Evolutionary conservation across 2,329 filamentous ascomycete species (phyloP).

Genomic region (Neopestalotiopsis sp.): DNA sequence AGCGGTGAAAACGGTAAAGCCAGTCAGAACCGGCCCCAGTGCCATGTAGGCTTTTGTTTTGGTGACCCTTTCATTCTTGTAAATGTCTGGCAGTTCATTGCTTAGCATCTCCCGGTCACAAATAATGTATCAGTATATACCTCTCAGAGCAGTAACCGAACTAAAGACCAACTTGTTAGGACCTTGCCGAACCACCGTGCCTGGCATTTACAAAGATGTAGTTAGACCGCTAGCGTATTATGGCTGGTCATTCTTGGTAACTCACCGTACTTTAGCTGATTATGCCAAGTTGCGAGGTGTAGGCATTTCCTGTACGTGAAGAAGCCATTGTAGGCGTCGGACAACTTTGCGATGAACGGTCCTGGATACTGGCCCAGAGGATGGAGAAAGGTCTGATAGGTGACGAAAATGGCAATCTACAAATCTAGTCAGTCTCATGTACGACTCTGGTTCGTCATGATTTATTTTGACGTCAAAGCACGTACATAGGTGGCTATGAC

Average conservation of each 20-base stretch:
- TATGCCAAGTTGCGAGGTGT: background rate
- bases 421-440: too few relatives aligned
- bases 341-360: constrained; percentile 5
- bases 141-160: constrained; percentile 22
- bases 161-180: constrained; percentile 30
- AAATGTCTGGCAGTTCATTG: constrained; percentile 24
- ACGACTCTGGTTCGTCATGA: too few relatives aligned
- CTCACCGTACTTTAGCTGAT: constrained; percentile 18
- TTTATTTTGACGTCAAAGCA: too few relatives aligned
- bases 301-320: background rate
- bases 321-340: constrained; percentile 2
- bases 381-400: background rate
- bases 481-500: too few relatives aligned
- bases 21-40: constrained; percentile 20
- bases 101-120: too few relatives aligned
- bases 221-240: background rate
- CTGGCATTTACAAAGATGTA: constrained; percentile 1
- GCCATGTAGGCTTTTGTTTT: constrained; percentile 22
- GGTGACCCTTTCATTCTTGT: constrained; percentile 24
- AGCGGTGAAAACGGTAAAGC: constrained; percentile 20
- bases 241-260: too few relatives aligned
- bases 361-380: constrained; percentile 6
- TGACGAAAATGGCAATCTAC: background rate
- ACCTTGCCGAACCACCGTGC: constrained; percentile 25
- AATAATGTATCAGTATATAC: background rate